These are phyloP conservation scores for Oryza rufipogon DNA, from an alignment of 176 grass and related monocot genomes.

Conservation along the genomic window DNA sequence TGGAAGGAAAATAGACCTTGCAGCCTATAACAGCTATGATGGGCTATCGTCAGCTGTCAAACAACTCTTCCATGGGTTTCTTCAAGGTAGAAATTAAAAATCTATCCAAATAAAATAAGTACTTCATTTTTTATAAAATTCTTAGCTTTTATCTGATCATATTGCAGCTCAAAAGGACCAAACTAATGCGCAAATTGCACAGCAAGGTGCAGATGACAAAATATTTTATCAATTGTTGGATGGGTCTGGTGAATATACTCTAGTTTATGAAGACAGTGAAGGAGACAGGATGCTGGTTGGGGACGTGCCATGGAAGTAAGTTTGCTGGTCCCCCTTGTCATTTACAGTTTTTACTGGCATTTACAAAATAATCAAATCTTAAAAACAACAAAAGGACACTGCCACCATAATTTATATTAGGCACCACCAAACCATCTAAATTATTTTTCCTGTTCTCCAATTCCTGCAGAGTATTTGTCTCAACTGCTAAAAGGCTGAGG, in stretches of 20 bases:
- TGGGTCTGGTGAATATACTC: conserved; percentile 88
- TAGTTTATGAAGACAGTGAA: conserved; percentile 90
- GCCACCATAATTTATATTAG: background rate
- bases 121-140: conserved; percentile 13
- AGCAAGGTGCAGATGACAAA: conserved; percentile 49
- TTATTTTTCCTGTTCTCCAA: conserved; percentile 32
- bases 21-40: conserved; percentile 69
- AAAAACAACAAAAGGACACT: background rate
- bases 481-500: conserved; percentile 78
- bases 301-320: conserved; percentile 95
- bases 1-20: conserved; percentile 90
- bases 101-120: conserved; percentile 36
- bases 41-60: conserved; percentile 63
- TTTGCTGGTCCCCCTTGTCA: conserved; percentile 22
- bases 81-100: conserved; percentile 60
- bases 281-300: conserved; percentile 82
- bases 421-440: conserved; percentile 30
- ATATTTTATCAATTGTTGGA: conserved; percentile 79
- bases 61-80: conserved; percentile 84
- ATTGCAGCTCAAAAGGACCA: conserved; percentile 73
- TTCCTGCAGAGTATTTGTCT: conserved; percentile 76
- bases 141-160: conserved; percentile 25
- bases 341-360: conserved; percentile 12
- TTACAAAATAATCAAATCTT: background rate
- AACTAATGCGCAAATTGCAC: conserved; percentile 33